Evolutionary conservation across 2,329 filamentous ascomycete genomes (phyloP).

Genomic region (Pseudogymnoascus pannorum): DNA sequence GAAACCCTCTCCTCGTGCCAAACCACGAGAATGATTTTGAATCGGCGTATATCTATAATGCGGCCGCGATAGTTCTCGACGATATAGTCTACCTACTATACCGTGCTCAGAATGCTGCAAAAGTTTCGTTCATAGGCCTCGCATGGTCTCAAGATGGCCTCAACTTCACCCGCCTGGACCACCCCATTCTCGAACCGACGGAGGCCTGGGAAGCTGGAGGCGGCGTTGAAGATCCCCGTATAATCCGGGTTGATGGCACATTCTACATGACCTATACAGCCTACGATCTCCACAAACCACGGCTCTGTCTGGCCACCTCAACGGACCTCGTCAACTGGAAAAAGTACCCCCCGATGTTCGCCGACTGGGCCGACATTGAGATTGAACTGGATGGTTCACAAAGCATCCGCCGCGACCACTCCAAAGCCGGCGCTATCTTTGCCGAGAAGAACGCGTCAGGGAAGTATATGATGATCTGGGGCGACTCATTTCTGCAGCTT

Average conservation of each 20-base stretch:
- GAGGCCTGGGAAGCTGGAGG: slow-evolving; percentile 28
- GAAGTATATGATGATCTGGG: slow-evolving; percentile 28
- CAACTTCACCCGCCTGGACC: slow-evolving; percentile 27
- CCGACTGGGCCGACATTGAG: slow-evolving; percentile 13
- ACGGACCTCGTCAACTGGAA: slow-evolving; percentile 30
- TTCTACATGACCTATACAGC: slow-evolving; percentile 33
- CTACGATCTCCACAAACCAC: slow-evolving; percentile 25
- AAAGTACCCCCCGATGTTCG: slow-evolving; percentile 26
- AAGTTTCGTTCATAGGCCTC: slow-evolving; percentile 28
- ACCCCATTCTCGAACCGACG: slow-evolving; percentile 27
- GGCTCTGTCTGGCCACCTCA: slow-evolving; percentile 30
- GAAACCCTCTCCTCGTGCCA: slow-evolving; percentile 14
- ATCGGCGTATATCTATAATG: slow-evolving; percentile 23
- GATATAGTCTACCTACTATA: slow-evolving; percentile 29
- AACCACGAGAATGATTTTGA: slow-evolving; percentile 19
- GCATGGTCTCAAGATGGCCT: slow-evolving; percentile 30
- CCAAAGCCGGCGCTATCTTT: slow-evolving; percentile 23
- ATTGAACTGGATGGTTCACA: slow-evolving; percentile 17
- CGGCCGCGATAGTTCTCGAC: slow-evolving; percentile 24
- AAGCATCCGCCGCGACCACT: not conserved
- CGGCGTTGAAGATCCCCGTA: slow-evolving; percentile 30
- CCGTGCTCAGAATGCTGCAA: slow-evolving; percentile 28
- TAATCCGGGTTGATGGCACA: slow-evolving; percentile 28
- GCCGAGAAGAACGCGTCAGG: slow-evolving; percentile 23
- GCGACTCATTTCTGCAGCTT: slow-evolving; percentile 26